Evolutionary conservation across 2,329 filamentous ascomycete genomes (phyloP).

Genomic region (Moelleriella libera): DNA sequence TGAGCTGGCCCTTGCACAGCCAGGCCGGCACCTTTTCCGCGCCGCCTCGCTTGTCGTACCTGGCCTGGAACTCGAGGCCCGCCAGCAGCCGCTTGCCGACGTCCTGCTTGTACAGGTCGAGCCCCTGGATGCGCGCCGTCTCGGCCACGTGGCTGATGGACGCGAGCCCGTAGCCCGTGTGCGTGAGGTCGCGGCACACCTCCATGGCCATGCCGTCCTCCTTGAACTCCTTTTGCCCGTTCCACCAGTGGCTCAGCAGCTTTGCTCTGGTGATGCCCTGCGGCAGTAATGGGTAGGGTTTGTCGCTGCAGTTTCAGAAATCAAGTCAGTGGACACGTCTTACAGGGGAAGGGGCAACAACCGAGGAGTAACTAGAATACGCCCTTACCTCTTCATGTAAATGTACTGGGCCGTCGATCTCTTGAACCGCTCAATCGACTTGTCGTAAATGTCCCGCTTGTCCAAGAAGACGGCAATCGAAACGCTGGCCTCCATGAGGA

Average conservation of each 20-base stretch:
- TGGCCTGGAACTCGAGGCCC: constrained; percentile 11
- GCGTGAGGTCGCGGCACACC: constrained; percentile 13
- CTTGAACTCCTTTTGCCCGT: constrained; percentile 6
- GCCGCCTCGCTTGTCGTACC: constrained; percentile 6
- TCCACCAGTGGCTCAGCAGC: constrained; percentile 4
- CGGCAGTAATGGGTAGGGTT: not conserved
- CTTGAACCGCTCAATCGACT: not conserved
- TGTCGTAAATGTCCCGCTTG: not conserved
- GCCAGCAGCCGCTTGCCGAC: constrained; percentile 9
- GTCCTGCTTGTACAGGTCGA: constrained; percentile 9
- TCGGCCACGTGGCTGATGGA: constrained; percentile 13
- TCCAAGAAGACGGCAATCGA: not conserved
- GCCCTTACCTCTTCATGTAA: not conserved
- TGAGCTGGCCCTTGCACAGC: constrained; percentile 9
- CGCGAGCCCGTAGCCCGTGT: constrained; percentile 12
- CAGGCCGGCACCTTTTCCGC: constrained; percentile 6
- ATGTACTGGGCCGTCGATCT: not conserved
- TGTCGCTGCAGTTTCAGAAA: not conserved
- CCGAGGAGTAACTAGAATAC: not conserved
- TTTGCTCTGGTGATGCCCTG: not conserved
- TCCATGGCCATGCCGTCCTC: constrained; percentile 10
- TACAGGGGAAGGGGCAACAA: not conserved
- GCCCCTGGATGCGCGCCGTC: constrained; percentile 12
- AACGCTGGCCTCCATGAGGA: not conserved
- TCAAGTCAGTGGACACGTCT: no score